Percentiles rank a stretch among this genome's conserved stretches.
Evolutionary conservation across 192 early-diverging fungal species (phyloP).

Genomic region (Podila verticillata): DNA sequence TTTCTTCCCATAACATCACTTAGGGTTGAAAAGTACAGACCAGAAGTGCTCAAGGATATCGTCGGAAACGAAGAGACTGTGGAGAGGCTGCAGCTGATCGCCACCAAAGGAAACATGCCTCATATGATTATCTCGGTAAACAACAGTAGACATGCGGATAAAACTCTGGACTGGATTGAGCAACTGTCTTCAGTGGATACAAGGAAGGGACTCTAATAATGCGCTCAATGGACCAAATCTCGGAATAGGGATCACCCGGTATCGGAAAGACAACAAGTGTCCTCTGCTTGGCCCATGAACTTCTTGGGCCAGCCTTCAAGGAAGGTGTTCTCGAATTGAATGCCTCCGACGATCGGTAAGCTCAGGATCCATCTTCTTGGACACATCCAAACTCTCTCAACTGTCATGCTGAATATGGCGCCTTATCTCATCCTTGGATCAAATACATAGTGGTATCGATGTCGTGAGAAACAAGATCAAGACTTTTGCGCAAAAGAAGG

Average conservation of each 20-base stretch:
- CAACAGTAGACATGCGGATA: not conserved
- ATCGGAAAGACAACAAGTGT: constrained; percentile 99
- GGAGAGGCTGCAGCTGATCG: constrained; percentile 84
- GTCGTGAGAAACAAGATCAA: constrained; percentile 97
- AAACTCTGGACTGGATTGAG: not conserved
- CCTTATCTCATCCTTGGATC: not conserved
- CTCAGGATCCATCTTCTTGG: not conserved
- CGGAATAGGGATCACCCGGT: constrained; percentile 83
- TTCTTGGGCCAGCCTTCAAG: constrained; percentile 86
- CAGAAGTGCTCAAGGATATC: constrained; percentile 84
- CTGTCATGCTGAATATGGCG: no score
- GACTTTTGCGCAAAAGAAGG: constrained; percentile 98
- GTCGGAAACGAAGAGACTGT: constrained; percentile 97
- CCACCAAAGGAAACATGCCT: constrained; percentile 92
- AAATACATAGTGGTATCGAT: constrained; percentile 84
- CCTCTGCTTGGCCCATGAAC: constrained; percentile 88
- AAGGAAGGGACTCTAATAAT: not conserved
- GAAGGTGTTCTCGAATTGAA: constrained; percentile 97
- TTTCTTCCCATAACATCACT: not conserved
- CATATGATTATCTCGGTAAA: constrained; percentile 91
- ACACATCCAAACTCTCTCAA: not conserved
- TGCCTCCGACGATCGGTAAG: constrained; percentile 96
- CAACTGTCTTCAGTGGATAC: not conserved
- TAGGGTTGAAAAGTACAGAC: constrained; percentile 97
- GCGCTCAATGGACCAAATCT: not conserved